Evolutionary conservation across 768 basidiomycete genomes (phyloP), one percentile per base, ranked within the genome.

Genomic region (Flagelloscypha sp.): DNA sequence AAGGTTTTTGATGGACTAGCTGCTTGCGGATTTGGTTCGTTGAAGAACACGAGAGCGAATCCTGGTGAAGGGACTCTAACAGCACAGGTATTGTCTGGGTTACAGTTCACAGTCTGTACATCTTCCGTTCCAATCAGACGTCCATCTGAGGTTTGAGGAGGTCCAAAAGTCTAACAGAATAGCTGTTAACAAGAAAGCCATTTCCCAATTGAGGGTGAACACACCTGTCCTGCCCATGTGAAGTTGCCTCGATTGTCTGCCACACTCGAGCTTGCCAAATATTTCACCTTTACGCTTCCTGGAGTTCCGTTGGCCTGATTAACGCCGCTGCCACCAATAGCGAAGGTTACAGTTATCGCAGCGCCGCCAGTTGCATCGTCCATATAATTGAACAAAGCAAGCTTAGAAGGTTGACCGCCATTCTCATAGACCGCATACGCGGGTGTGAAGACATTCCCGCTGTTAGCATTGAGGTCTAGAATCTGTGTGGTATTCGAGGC

Each of bases 201-300:
- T n/a, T n/a, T n/a, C n/a, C n/a, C n/a, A n/a, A n/a, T n/a, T 28
- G n/a, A 27, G 13, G 17, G 32, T 2, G 7, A 10, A 15, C 65
- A 22, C 30, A 79, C 79, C 61, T 84, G 86, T 4, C 76, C 75
- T 3, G 80, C 85, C 84, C 85, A 88, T 0, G 74, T 79, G 39
- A 86, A 74, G 48, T 83, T 76, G 35, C 59, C 64, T n/a, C n/a
- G n/a, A n/a, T n/a, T n/a, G n/a, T n/a, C n/a, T n/a, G n/a, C n/a
- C n/a, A n/a, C n/a, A n/a, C n/a, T n/a, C 70, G 70, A 0, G 61
- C 48, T 0, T 6, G 3, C 41, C 10, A 61, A 68, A 41, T 44
- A 72, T 61, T 76, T 76, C 48, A 78, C 72, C 39, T 60, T 59
- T 15, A 82, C 71, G 15, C 59, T 55, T 5, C 61, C 37, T 1